A percentile compares a stretch with the other conserved stretches of the same genome.
Conservation (phyloP, 2,329 filamentous ascomycete species). For the Pseudonectria foliicola region DNA sequence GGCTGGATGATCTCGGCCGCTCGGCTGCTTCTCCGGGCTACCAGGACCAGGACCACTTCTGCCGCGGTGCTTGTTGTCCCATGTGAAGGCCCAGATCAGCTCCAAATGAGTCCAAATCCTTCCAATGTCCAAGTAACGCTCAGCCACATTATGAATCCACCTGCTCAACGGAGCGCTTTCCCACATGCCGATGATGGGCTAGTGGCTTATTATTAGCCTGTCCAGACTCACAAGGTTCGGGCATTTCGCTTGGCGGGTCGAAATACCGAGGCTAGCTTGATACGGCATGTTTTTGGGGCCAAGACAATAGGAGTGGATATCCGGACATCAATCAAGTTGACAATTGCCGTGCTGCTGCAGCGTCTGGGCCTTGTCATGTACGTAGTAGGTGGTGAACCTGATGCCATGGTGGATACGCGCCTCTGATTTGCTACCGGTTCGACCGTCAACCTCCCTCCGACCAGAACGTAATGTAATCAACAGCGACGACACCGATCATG, state of each 20-base stretch:
- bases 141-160: slow-evolving; percentile 11
- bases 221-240: slow-evolving; percentile 4
- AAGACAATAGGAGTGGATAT: too few species aligned
- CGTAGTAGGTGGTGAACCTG: not conserved
- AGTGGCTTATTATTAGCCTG: slow-evolving; percentile 5
- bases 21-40: not conserved
- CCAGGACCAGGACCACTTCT: slow-evolving; percentile 1
- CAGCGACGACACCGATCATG: slow-evolving; percentile 1
- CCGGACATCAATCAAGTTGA: not conserved
- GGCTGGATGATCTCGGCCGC: not conserved
- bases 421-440: slow-evolving; percentile 10
- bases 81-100: slow-evolving; percentile 5
- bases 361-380: not conserved
- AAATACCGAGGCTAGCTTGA: slow-evolving; percentile 13
- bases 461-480: slow-evolving; percentile 3
- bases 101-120: slow-evolving; percentile 11
- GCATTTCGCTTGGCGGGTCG: slow-evolving; percentile 13
- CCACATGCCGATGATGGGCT: slow-evolving; percentile 7
- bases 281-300: slow-evolving; percentile 1
- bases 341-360: not conserved
- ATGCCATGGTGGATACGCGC: not conserved
- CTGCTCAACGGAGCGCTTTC: slow-evolving; percentile 11
- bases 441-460: slow-evolving; percentile 5
- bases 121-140: slow-evolving; percentile 8
- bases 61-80: slow-evolving; percentile 1